Evolutionary conservation across 805 yeast genomes (phyloP).

Genomic region (Yarrowia sp.): DNA sequence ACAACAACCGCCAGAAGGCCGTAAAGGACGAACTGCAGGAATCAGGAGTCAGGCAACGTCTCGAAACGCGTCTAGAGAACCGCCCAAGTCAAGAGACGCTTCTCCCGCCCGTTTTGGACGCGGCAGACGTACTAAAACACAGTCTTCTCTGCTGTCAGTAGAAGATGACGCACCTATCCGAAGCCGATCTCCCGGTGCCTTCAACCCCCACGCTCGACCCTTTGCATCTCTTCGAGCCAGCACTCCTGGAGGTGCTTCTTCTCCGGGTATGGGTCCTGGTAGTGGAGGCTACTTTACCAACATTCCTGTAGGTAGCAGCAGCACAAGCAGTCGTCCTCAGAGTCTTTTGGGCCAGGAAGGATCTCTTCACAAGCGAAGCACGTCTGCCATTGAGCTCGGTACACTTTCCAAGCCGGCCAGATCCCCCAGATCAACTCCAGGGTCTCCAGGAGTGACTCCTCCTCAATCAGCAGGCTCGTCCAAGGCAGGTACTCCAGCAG

Average conservation of each 20-base stretch:
- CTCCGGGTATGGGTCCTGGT: background rate
- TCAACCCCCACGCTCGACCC: constrained; percentile 14
- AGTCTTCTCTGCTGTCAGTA: background rate
- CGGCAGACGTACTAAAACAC: background rate
- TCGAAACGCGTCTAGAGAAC: background rate
- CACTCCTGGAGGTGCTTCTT: constrained; percentile 18
- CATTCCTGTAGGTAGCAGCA: no score
- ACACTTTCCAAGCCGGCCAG: background rate
- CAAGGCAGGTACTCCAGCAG: background rate
- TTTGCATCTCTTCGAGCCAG: constrained; percentile 19
- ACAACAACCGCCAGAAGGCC: constrained; percentile 6
- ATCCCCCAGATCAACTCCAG: background rate
- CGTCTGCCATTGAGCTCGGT: constrained; percentile 2
- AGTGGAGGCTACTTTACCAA: background rate
- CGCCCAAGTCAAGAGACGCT: background rate
- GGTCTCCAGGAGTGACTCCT: background rate
- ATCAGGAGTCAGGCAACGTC: background rate
- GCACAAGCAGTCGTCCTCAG: background rate
- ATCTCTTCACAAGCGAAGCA: constrained; percentile 1
- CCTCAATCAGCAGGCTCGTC: background rate
- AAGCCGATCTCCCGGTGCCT: constrained; percentile 3
- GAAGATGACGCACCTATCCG: background rate
- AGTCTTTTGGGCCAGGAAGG: background rate
- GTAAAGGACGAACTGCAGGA: constrained; percentile 9
- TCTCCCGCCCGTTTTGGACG: constrained; percentile 4